These are phyloP conservation scores for Aspergillus costaricaensis DNA, from an alignment of 2,329 filamentous ascomycete species.

Conservation along the genomic window DNA sequence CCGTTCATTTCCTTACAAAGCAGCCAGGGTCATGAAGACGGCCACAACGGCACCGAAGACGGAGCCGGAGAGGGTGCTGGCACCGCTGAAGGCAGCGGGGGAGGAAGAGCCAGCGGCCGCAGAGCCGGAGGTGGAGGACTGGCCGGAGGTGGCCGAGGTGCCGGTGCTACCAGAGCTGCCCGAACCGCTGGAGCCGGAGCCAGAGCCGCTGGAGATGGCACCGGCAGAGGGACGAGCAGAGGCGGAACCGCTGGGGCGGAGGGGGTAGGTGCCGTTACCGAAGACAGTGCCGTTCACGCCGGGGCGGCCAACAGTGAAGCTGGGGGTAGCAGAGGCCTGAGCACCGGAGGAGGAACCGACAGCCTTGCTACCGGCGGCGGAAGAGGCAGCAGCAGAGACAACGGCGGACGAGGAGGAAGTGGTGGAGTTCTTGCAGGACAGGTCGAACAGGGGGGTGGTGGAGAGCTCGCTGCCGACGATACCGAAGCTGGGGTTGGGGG, in stretches of 20 bases:
- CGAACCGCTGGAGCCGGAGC: constrained; percentile 9
- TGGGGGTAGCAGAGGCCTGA: constrained; percentile 14
- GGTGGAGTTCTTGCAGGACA: constrained; percentile 35
- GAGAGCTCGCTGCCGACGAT: constrained; percentile 35
- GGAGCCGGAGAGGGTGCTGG: constrained; percentile 19
- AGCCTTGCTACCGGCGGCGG: neutral
- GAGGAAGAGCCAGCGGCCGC: constrained; percentile 10
- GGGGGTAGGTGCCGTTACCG: constrained; percentile 9
- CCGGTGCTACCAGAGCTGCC: constrained; percentile 17
- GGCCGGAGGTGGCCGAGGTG: constrained; percentile 10
- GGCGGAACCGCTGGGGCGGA: neutral
- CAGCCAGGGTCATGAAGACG: constrained; percentile 12
- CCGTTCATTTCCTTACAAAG: constrained; percentile 7
- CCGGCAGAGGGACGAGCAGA: constrained; percentile 6
- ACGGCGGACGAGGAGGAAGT: constrained; percentile 25
- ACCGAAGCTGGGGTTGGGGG: constrained; percentile 44
- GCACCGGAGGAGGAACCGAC: neutral
- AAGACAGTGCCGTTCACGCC: constrained; percentile 14
- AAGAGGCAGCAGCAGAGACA: constrained; percentile 3
- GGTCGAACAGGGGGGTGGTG: constrained; percentile 43
- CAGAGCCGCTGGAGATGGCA: neutral
- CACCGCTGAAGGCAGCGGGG: constrained; percentile 9
- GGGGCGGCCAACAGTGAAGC: constrained; percentile 8
- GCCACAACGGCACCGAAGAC: constrained; percentile 18
- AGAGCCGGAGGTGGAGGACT: constrained; percentile 12